Evolutionary conservation across 768 basidiomycete species (phyloP).

Genomic region (Trametopsis cervina): DNA sequence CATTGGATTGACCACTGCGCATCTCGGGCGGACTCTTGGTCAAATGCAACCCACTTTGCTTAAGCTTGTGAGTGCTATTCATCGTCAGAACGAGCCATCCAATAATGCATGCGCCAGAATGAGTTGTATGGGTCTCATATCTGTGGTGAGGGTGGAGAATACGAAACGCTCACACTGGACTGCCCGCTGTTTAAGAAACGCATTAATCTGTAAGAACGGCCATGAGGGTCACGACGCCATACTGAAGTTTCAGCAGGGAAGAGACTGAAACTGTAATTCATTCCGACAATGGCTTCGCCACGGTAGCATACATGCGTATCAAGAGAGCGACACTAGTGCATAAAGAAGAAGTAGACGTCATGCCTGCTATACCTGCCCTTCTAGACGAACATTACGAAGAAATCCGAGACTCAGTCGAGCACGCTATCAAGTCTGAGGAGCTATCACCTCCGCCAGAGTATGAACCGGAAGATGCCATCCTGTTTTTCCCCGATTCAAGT

Average conservation of each 20-base stretch:
- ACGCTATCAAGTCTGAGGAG: background rate
- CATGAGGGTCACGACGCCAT: background rate
- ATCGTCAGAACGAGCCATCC: background rate
- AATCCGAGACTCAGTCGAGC: slow-evolving; percentile 8
- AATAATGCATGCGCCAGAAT: slow-evolving; percentile 41
- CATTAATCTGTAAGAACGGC: slow-evolving; percentile 55
- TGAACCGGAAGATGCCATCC: slow-evolving; percentile 1
- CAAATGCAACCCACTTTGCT: slow-evolving; percentile 68
- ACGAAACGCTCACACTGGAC: slow-evolving; percentile 89
- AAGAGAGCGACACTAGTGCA: slow-evolving; percentile 55
- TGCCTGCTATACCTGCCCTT: slow-evolving; percentile 39
- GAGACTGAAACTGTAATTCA: slow-evolving; percentile 70
- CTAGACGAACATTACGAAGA: slow-evolving; percentile 38
- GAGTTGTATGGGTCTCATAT: slow-evolving; percentile 81
- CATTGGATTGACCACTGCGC: slow-evolving; percentile 70
- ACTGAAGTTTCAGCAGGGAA: slow-evolving; percentile 32
- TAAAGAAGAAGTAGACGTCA: slow-evolving; percentile 33
- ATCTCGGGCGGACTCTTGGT: slow-evolving; percentile 71
- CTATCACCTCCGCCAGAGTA: background rate
- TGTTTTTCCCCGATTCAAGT: slow-evolving; percentile 1
- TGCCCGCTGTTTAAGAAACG: slow-evolving; percentile 80
- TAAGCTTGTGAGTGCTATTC: slow-evolving; percentile 50
- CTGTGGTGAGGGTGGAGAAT: slow-evolving; percentile 98
- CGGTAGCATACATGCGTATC: slow-evolving; percentile 86
- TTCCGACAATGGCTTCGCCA: slow-evolving; percentile 76